Percentiles rank a stretch among this genome's conserved stretches.
These are phyloP conservation scores for Atalantia buxifolia DNA, from an alignment of 345 rosid species.

Conservation along the genomic window DNA sequence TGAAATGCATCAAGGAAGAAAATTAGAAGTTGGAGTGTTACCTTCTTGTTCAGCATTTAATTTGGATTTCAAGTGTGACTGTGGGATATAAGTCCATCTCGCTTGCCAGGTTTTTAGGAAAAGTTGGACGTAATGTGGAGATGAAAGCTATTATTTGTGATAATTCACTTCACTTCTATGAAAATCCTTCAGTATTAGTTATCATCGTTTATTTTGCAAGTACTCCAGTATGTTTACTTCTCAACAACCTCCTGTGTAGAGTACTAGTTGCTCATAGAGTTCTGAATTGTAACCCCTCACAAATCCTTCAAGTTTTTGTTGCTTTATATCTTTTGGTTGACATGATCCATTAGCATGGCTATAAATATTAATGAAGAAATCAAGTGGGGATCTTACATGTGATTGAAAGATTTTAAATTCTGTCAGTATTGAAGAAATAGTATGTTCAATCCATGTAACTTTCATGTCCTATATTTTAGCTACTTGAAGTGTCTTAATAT, in stretches of 20 bases:
- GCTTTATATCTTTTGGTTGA: neutral
- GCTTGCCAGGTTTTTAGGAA: neutral
- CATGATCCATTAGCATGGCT: neutral
- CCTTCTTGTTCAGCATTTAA: neutral
- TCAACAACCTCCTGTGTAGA: neutral
- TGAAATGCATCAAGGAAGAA: neutral
- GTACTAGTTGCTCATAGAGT: neutral
- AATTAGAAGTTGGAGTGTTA: neutral
- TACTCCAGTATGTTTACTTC: neutral
- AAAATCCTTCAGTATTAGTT: neutral
- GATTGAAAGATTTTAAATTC: neutral
- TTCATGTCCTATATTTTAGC: neutral
- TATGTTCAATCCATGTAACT: neutral
- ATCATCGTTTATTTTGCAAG: neutral
- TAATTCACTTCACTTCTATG: neutral
- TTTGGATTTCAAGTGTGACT: neutral
- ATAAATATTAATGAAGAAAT: neutral
- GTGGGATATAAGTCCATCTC: neutral
- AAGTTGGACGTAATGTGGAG: neutral
- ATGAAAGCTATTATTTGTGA: neutral
- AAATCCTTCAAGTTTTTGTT: neutral
- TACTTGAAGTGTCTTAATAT: neutral
- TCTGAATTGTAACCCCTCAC: neutral
- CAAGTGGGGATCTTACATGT: neutral
- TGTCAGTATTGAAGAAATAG: neutral